These are phyloP conservation scores for Penicillium riverlandense DNA, from an alignment of 495 filamentous ascomycete species.

Conservation along the genomic window DNA sequence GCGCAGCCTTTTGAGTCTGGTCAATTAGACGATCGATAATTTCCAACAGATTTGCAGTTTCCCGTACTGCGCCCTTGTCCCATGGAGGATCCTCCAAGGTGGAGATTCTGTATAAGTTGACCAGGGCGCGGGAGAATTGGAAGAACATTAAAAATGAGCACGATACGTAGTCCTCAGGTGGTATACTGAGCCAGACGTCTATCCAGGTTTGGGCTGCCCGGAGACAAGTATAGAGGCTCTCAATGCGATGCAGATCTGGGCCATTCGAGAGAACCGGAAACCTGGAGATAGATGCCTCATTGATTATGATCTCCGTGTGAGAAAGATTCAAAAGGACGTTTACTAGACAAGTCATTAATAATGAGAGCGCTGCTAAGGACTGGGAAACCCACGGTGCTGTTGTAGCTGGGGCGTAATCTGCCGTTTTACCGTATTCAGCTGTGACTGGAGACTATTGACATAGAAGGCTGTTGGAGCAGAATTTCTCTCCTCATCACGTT, in stretches of 20 bases:
- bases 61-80: constrained; percentile 24
- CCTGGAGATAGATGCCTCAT: constrained; percentile 30
- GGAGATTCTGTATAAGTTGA: constrained; percentile 35
- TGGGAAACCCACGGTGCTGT: constrained; percentile 28
- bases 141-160: constrained; percentile 30
- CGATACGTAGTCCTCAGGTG: constrained; percentile 20
- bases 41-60: constrained; percentile 20
- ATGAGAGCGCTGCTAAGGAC: background rate
- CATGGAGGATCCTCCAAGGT: constrained; percentile 30
- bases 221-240: constrained; percentile 27
- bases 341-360: constrained; percentile 13
- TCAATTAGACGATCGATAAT: constrained; percentile 11
- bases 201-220: constrained; percentile 32
- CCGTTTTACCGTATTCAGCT: constrained; percentile 31
- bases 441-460: constrained; percentile 33
- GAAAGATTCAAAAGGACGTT: constrained; percentile 27
- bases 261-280: constrained; percentile 7
- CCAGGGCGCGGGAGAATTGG: constrained; percentile 33
- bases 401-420: constrained; percentile 26
- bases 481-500: constrained; percentile 12
- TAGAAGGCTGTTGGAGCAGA: constrained; percentile 27
- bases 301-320: constrained; percentile 35
- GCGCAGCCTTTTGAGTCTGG: constrained; percentile 8
- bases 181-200: constrained; percentile 24
- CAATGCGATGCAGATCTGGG: constrained; percentile 22